These are phyloP conservation scores for Geum urbanum DNA, from an alignment of 306 rosid genomes.

Conservation along the genomic window DNA sequence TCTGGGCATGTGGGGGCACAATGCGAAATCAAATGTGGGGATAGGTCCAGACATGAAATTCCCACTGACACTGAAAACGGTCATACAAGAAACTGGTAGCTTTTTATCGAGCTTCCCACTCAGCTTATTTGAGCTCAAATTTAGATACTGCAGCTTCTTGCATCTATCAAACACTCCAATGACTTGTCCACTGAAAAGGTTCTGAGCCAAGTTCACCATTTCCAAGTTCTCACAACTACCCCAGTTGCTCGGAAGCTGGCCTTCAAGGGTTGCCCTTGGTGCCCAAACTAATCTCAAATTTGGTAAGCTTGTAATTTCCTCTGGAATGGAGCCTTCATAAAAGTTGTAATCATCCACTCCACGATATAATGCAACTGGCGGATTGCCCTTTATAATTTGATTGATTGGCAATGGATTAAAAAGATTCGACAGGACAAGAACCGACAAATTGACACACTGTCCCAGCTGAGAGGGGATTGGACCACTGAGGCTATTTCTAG, in stretches of 20 bases:
- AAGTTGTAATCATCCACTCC: constrained; percentile 16
- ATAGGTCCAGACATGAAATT: constrained; percentile 30
- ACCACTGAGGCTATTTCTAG: constrained; percentile 35
- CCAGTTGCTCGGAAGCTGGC: constrained; percentile 33
- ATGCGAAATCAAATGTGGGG: constrained; percentile 16
- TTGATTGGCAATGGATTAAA: constrained; percentile 4
- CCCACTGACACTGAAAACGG: constrained; percentile 20
- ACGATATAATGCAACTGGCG: not conserved
- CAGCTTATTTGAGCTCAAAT: constrained; percentile 33
- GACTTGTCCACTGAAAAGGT: constrained; percentile 24
- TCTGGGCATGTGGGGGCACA: constrained; percentile 16
- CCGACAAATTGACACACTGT: constrained; percentile 24
- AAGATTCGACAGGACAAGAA: constrained; percentile 31
- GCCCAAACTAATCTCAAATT: constrained; percentile 26
- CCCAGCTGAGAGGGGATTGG: constrained; percentile 31
- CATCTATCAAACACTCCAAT: constrained; percentile 28
- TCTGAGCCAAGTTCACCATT: constrained; percentile 32
- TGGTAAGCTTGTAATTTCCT: constrained; percentile 17
- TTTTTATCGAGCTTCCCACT: constrained; percentile 25
- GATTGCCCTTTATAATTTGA: constrained; percentile 6
- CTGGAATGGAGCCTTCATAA: constrained; percentile 35
- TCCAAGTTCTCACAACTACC: constrained; percentile 32
- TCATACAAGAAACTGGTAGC: constrained; percentile 33
- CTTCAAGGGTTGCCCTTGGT: constrained; percentile 22
- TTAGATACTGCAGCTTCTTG: constrained; percentile 31